These are phyloP conservation scores for Candida berthetii DNA, from an alignment of 805 yeast species.

Conservation along the genomic window DNA sequence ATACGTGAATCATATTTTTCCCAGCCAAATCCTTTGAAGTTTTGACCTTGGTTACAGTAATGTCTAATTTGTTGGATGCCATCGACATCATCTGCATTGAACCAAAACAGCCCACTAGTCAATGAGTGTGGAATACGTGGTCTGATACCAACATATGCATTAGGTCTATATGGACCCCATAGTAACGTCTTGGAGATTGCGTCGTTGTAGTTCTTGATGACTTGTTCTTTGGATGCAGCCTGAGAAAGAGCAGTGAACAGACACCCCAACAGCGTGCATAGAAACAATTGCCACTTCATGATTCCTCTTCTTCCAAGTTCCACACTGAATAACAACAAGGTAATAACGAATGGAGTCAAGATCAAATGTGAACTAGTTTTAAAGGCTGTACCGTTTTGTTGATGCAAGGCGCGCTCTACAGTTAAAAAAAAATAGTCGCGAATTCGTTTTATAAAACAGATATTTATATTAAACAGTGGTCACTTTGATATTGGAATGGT, in stretches of 20 bases:
- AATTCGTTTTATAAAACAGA: neutral
- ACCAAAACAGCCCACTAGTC: slow-evolving; percentile 85
- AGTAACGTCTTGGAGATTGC: slow-evolving; percentile 45
- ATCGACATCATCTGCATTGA: slow-evolving; percentile 49
- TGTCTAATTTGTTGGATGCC: slow-evolving; percentile 62
- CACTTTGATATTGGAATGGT: too few relatives aligned
- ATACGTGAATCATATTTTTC: slow-evolving; percentile 75
- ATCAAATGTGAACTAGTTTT: too few relatives aligned
- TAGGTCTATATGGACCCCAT: slow-evolving; percentile 95
- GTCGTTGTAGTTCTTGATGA: slow-evolving; percentile 18
- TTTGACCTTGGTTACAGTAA: slow-evolving; percentile 66
- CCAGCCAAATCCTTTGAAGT: slow-evolving; percentile 78
- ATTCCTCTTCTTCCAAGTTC: neutral
- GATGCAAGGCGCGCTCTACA: too few relatives aligned
- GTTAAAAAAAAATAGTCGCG: neutral
- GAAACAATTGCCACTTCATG: neutral
- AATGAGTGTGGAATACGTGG: slow-evolving; percentile 77
- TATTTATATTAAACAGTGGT: too few relatives aligned
- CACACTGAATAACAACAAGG: neutral
- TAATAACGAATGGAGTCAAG: neutral
- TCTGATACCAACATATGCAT: slow-evolving; percentile 77
- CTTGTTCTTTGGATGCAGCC: slow-evolving; percentile 1
- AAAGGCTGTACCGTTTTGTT: too few relatives aligned
- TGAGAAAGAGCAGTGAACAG: neutral
- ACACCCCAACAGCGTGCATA: neutral